Percentiles rank a stretch among this genome's conserved stretches.
phyloP scores from a whole-genome alignment of 345 rosid species.

The Citrus reticulata region DNA sequence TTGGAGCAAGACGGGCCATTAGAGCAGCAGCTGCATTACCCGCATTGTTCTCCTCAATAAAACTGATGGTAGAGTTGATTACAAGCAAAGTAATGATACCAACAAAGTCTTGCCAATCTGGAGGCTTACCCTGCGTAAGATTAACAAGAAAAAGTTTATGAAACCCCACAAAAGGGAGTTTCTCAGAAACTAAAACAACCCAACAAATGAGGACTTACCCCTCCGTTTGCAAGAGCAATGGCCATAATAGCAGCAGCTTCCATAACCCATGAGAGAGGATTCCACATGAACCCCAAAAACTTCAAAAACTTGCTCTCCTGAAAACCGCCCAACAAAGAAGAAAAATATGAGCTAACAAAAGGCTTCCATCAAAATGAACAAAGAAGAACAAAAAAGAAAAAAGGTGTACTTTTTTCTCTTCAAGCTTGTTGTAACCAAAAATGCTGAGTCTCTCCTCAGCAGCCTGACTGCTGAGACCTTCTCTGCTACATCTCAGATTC shows the following conservation, averaged over 20 bases:
- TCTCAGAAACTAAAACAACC: neutral
- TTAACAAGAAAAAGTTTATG: conserved; percentile 1
- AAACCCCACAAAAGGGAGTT: neutral
- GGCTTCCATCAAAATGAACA: neutral
- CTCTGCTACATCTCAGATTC: conserved; percentile 92
- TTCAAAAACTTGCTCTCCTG: conserved; percentile 93
- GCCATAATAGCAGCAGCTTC: conserved; percentile 99
- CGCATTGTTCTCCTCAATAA: conserved; percentile 94
- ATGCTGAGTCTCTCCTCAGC: conserved; percentile 88
- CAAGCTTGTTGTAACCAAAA: conserved; percentile 97
- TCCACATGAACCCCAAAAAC: conserved; percentile 98
- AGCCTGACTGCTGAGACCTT: conserved; percentile 74
- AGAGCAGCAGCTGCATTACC: conserved; percentile 99
- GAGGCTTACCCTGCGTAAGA: conserved; percentile 76
- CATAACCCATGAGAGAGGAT: conserved; percentile 99
- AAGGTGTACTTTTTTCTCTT: conserved; percentile 67
- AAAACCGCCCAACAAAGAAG: conserved; percentile 5
- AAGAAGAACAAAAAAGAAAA: neutral
- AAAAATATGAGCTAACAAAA: conserved; percentile 12
- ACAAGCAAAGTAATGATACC: conserved; percentile 86
- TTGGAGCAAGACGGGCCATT: conserved; percentile 96
- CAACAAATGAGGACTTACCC: conserved; percentile 49
- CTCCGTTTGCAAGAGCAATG: conserved; percentile 98
- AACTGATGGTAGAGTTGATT: conserved; percentile 96
- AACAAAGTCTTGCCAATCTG: conserved; percentile 98